Evolutionary conservation across 2,329 filamentous ascomycete species (phyloP).

Genomic region (Penicillium sp.): DNA sequence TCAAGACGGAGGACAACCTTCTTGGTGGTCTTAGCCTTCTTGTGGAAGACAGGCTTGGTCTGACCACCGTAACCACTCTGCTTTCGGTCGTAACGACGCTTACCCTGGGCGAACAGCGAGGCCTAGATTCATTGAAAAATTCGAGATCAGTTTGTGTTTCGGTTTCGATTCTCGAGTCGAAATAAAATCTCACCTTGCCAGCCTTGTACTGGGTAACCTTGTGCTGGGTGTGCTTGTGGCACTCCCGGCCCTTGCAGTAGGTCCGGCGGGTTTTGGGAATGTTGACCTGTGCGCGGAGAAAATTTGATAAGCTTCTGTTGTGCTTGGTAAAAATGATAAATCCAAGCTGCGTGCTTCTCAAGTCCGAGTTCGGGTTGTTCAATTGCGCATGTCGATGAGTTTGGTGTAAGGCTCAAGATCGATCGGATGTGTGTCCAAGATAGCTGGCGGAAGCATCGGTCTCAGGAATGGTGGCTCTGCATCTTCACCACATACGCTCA

Average conservation of each 20-base stretch:
- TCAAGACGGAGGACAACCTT: slow-evolving; percentile 99
- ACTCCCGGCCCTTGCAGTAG: slow-evolving; percentile 96
- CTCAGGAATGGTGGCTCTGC: neutral
- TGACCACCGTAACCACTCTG: slow-evolving; percentile 99
- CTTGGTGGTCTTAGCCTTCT: slow-evolving; percentile 99
- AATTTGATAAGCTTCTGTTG: slow-evolving; percentile 27
- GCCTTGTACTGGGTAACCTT: slow-evolving; percentile 97
- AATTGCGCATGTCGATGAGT: neutral
- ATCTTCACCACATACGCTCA: neutral
- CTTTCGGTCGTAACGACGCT: slow-evolving; percentile 99
- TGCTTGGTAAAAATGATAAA: neutral
- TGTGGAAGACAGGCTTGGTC: slow-evolving; percentile 99
- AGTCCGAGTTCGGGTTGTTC: slow-evolving; percentile 11
- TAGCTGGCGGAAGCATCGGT: neutral
- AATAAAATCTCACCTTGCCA: slow-evolving; percentile 67
- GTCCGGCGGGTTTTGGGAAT: slow-evolving; percentile 97
- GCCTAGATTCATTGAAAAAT: slow-evolving; percentile 54
- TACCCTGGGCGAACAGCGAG: slow-evolving; percentile 96
- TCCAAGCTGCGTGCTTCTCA: slow-evolving; percentile 5
- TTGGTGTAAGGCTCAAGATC: neutral
- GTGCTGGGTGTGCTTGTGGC: slow-evolving; percentile 89
- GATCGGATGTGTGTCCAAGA: neutral
- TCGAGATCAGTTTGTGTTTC: slow-evolving; percentile 8
- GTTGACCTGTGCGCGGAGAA: slow-evolving; percentile 69
- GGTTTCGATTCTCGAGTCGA: slow-evolving; percentile 14